phyloP scores from a whole-genome alignment of 148 eudicot species.

The Chenopodium formosanum region DNA sequence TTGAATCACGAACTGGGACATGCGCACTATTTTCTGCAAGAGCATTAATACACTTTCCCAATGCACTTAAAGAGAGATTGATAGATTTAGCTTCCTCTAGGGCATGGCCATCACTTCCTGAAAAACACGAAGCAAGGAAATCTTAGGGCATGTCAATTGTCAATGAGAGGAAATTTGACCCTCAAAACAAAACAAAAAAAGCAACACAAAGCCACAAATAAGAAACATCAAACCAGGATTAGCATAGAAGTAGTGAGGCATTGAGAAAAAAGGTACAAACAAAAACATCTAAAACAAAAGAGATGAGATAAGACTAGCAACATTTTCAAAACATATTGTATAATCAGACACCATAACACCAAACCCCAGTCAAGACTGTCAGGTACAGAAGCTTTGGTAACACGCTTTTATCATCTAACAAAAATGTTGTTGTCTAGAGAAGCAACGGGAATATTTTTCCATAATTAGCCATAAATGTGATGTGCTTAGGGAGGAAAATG shows the following conservation, averaged over 20 bases:
- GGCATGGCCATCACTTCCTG: constrained; percentile 91
- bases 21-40: constrained; percentile 91
- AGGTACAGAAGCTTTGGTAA: no score
- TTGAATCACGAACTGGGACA: constrained; percentile 94
- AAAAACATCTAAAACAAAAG: background rate
- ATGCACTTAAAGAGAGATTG: constrained; percentile 88
- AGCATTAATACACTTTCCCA: constrained; percentile 95
- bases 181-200: background rate
- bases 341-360: background rate
- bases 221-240: background rate
- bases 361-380: background rate
- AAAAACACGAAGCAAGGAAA: constrained; percentile 15
- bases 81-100: constrained; percentile 95
- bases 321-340: background rate
- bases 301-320: constrained; percentile 1
- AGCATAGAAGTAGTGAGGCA: background rate
- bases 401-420: background rate
- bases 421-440: background rate
- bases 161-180: background rate
- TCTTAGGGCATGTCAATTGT: background rate
- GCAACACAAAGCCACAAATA: background rate
- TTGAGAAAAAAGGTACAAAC: background rate
- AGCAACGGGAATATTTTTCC: background rate
- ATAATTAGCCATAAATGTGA: background rate
- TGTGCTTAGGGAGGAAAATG: background rate